These are phyloP conservation scores for Corchorus olitorius DNA, from an alignment of 345 rosid species.

Conservation along the genomic window DNA sequence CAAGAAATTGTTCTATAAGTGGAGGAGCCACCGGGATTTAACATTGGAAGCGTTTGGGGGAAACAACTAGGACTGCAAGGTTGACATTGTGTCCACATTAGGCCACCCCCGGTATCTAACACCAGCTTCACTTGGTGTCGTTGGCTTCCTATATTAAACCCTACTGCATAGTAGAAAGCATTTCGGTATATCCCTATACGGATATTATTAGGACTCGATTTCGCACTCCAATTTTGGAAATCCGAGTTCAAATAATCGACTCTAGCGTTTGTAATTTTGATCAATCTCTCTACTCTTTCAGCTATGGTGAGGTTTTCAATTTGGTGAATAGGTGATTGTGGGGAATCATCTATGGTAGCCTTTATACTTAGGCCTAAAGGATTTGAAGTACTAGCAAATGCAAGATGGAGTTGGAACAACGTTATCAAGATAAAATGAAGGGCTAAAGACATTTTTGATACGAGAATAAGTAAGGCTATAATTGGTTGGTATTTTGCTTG, in stretches of 20 bases:
- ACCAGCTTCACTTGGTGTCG: not conserved
- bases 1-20: not conserved
- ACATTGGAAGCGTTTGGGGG: not conserved
- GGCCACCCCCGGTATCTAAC: constrained; percentile 1
- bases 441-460: not conserved
- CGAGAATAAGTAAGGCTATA: not conserved
- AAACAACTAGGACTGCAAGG: not conserved
- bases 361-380: not conserved
- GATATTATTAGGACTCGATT: not conserved
- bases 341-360: not conserved
- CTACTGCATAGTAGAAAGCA: not conserved
- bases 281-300: not conserved
- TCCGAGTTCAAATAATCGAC: not conserved
- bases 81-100: constrained; percentile 2
- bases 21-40: not conserved
- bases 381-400: not conserved
- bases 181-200: not conserved
- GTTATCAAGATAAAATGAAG: not conserved
- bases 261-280: not conserved
- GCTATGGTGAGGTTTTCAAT: not conserved
- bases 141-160: not conserved
- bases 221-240: not conserved
- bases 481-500: too few relatives aligned
- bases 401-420: not conserved
- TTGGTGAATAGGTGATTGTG: not conserved